Conservation (phyloP, 495 filamentous ascomycete genomes). For the Lasiosphaeriaceae sp. region DNA sequence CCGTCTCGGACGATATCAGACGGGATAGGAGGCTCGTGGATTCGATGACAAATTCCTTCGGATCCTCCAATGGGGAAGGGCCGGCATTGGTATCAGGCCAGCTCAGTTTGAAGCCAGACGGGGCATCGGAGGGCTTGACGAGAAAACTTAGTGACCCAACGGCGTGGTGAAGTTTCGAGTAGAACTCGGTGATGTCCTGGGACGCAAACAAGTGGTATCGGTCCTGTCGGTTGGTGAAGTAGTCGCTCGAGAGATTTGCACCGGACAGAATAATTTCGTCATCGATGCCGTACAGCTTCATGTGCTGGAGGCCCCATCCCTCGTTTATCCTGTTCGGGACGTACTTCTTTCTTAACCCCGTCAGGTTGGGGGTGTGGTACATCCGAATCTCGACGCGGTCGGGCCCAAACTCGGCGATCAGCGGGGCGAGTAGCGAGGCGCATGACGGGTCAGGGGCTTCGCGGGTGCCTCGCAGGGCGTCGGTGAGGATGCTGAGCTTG, state of each 20-base stretch:
- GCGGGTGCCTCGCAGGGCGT: conserved; percentile 85
- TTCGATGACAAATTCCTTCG: conserved; percentile 61
- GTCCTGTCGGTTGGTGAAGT: conserved; percentile 95
- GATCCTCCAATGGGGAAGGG: conserved; percentile 65
- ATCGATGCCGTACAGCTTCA: conserved; percentile 97
- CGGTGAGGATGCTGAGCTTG: conserved; percentile 86
- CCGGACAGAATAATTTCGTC: conserved; percentile 95
- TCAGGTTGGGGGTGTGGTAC: conserved; percentile 97
- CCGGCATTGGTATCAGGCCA: conserved; percentile 78
- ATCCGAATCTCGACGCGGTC: conserved; percentile 90
- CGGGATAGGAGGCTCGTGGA: conserved; percentile 62
- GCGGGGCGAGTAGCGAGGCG: conserved; percentile 80
- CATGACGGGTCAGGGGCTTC: conserved; percentile 85
- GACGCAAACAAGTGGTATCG: conserved; percentile 89
- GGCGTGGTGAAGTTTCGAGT: conserved; percentile 67
- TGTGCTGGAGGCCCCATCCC: conserved; percentile 97
- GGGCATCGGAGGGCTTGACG: conserved; percentile 57
- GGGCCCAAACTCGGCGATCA: conserved; percentile 76
- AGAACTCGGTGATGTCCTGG: conserved; percentile 76
- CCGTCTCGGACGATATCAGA: conserved; percentile 50
- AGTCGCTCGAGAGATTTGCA: conserved; percentile 89
- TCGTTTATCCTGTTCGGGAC: conserved; percentile 92
- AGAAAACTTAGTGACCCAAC: conserved; percentile 77
- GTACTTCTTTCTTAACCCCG: conserved; percentile 74
- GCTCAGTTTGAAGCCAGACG: conserved; percentile 63